A percentile compares a stretch with the other conserved stretches of the same genome.
Conservation (phyloP, 2,329 filamentous ascomycete species). For the Rachicladosporium sp. region DNA sequence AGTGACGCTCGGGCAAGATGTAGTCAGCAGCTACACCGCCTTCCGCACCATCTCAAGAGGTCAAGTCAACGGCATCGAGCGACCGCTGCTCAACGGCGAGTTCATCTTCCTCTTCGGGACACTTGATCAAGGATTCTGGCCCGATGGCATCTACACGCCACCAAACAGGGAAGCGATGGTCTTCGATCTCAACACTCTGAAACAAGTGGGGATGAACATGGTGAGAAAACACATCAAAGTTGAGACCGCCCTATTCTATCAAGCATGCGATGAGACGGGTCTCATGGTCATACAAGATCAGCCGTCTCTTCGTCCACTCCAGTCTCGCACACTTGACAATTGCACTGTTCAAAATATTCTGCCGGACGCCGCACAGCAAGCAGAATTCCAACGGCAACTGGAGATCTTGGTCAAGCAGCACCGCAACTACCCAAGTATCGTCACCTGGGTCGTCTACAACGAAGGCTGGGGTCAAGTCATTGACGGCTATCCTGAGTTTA, state of each 20-base stretch:
- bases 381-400: slow-evolving; percentile 53
- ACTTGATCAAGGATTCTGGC: slow-evolving; percentile 58
- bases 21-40: slow-evolving; percentile 50
- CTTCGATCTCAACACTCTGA: slow-evolving; percentile 49
- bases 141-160: slow-evolving; percentile 51
- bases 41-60: slow-evolving; percentile 51
- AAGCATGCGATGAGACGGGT: slow-evolving; percentile 51
- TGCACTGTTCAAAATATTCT: slow-evolving; percentile 16
- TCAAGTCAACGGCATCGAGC: slow-evolving; percentile 41
- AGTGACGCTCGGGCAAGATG: slow-evolving; percentile 39
- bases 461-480: slow-evolving; percentile 57
- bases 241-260: slow-evolving; percentile 52
- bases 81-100: slow-evolving; percentile 52
- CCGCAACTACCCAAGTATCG: slow-evolving; percentile 52
- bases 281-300: slow-evolving; percentile 57
- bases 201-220: slow-evolving; percentile 54
- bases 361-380: slow-evolving; percentile 39
- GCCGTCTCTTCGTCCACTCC: slow-evolving; percentile 42
- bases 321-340: slow-evolving; percentile 21
- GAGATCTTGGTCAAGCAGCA: slow-evolving; percentile 50
- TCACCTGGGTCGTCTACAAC: slow-evolving; percentile 59
- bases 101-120: slow-evolving; percentile 55
- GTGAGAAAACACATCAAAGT: slow-evolving; percentile 59
- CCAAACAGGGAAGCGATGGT: slow-evolving; percentile 54
- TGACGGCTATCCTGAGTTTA: slow-evolving; percentile 41